phyloP scores from a whole-genome alignment of 805 yeast genomes.

The Candida nitratophila region DNA sequence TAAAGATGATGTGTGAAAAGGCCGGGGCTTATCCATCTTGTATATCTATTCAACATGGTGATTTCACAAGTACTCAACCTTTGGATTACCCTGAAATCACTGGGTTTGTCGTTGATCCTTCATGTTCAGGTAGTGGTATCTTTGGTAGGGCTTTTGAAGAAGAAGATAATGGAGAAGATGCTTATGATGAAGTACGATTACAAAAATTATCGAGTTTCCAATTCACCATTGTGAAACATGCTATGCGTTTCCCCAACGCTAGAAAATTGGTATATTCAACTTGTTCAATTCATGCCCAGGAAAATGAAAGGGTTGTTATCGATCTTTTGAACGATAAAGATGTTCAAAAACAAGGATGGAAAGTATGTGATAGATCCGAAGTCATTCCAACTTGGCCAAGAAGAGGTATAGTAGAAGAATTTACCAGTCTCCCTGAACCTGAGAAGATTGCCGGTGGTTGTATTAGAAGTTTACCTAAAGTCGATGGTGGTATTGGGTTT shows the following conservation, averaged over 20 bases:
- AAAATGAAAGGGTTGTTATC: constrained; percentile 87
- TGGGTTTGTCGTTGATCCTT: constrained; percentile 89
- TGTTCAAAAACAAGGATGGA: constrained; percentile 72
- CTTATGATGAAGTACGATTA: constrained; percentile 46
- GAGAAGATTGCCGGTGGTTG: constrained; percentile 73
- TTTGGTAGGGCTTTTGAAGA: constrained; percentile 79
- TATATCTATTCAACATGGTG: constrained; percentile 39
- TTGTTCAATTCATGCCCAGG: constrained; percentile 90
- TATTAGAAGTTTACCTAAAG: constrained; percentile 75
- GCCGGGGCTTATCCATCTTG: constrained; percentile 55
- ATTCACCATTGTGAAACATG: constrained; percentile 81
- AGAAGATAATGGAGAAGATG: constrained; percentile 40
- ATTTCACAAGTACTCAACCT: constrained; percentile 59
- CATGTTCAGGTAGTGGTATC: constrained; percentile 97
- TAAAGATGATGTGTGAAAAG: constrained; percentile 68
- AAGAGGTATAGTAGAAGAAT: constrained; percentile 72
- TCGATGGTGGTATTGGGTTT: constrained; percentile 98
- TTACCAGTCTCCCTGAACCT: constrained; percentile 41
- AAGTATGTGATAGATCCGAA: constrained; percentile 44
- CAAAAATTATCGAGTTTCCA: constrained; percentile 80
- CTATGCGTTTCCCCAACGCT: constrained; percentile 73
- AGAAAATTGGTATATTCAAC: constrained; percentile 84
- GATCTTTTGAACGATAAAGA: constrained; percentile 62
- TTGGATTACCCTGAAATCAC: constrained; percentile 56
- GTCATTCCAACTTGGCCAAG: constrained; percentile 84